A percentile compares a stretch with the other conserved stretches of the same genome.
Evolutionary conservation across 2,329 filamentous ascomycete species (phyloP).

Genomic region (Blastomyces parvus): DNA sequence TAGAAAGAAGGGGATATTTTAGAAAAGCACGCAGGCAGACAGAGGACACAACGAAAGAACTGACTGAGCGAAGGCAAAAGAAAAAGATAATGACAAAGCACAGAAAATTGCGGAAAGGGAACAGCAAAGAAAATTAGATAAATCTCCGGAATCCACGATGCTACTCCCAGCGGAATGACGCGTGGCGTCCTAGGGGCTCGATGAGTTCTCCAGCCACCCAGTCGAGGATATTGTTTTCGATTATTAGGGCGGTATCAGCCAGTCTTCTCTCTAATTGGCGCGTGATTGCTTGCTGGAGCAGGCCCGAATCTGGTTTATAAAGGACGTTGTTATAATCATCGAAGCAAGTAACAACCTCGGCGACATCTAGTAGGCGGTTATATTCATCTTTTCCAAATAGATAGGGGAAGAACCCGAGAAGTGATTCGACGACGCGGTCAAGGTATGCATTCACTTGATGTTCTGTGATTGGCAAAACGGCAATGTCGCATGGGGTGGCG

Average conservation of each 20-base stretch:
- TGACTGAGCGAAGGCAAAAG: neutral
- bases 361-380: slow-evolving; percentile 23
- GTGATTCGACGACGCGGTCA: slow-evolving; percentile 29
- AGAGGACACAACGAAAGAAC: neutral
- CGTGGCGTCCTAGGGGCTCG: slow-evolving; percentile 13
- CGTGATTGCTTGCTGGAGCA: slow-evolving; percentile 28
- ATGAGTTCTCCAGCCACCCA: slow-evolving; percentile 31
- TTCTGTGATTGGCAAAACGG: slow-evolving; percentile 4
- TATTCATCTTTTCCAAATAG: slow-evolving; percentile 31
- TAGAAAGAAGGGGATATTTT: neutral
- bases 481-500: slow-evolving; percentile 1
- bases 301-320: slow-evolving; percentile 15
- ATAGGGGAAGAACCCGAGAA: slow-evolving; percentile 34
- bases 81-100: neutral
- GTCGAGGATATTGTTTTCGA: slow-evolving; percentile 30
- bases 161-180: slow-evolving; percentile 2
- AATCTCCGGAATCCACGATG: neutral
- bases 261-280: slow-evolving; percentile 26
- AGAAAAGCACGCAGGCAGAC: neutral
- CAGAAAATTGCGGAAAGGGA: neutral
- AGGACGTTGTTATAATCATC: slow-evolving; percentile 12
- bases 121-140: neutral
- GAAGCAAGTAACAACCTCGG: slow-evolving; percentile 13
- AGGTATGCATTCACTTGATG: slow-evolving; percentile 24
- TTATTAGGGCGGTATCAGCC: slow-evolving; percentile 22